Base-by-base conservation (phyloP, 805 yeast genomes). In the Monosporozyma aquatica region DNA sequence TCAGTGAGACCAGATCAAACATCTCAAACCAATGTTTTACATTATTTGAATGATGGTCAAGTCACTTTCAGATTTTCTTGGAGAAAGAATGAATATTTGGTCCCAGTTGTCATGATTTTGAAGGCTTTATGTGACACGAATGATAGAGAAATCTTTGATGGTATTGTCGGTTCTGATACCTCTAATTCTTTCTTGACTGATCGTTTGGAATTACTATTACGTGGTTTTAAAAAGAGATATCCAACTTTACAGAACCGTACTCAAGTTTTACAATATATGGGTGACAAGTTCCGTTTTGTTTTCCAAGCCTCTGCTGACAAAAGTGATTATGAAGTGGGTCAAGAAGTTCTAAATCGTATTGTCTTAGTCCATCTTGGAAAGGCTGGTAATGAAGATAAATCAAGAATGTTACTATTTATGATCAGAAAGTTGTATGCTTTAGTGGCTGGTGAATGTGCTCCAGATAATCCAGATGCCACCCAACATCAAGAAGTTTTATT, bases 401-500 rank as follows among this genome's bases (percentile, higher is more conserved):
- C 86, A 65, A 74, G 87, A 58, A 71, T 89, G 81, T 68, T 92
- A 47, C 66, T 89, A 47, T 92, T 89, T 67, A 92, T 92, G 97
- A 80, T 92, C 56, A 78, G 97, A 72, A 92, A 92, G 67, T 74
- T 92, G 47, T 92, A 92, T 63, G 75, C 97, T 0, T 73, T 92
- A 50, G 97, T 90, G 36, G 96, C 96, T 28, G 97, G 97, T 47
- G 96, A 90, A 61, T 90, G 97, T 65, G 70, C 89, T 41, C 90
- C 96, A 14, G 98, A 92, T 65, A 92, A 92, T 67, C 98, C 98
- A 61, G 98, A 92, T 80, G 95, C 97, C 39, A 86, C 96, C 8
- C 98, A 92, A 71, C 97, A 92, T 71, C 98, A 92, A 68, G 98
- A 92, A 68, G 85, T 92, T 25, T 68, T 92, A 48, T 73, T 92